These are phyloP conservation scores for Phytophthora niederhauseri DNA, from an alignment of 352 stramenopile genomes.

Conservation along the genomic window DNA sequence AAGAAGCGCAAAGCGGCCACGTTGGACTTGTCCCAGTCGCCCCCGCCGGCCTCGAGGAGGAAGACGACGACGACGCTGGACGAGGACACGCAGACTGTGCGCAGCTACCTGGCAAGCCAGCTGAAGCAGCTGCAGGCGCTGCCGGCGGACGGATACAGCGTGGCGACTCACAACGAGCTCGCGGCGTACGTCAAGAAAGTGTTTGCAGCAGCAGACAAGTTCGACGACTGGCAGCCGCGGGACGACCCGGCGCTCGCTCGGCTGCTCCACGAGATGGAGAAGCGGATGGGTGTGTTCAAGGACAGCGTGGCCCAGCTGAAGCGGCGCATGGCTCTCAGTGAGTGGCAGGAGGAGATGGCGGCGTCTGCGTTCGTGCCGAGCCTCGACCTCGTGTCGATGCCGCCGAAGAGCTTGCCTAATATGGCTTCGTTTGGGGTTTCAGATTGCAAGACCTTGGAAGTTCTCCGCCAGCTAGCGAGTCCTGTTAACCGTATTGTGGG, in stretches of 20 bases:
- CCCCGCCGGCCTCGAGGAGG: not conserved
- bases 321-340: not conserved
- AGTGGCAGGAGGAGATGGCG: conserved; percentile 20
- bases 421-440: not conserved
- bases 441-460: not conserved
- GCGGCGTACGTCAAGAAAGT: conserved; percentile 19
- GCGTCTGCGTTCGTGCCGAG: conserved; percentile 16
- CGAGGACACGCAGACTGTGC: conserved; percentile 5
- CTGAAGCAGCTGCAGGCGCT: conserved; percentile 12
- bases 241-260: conserved; percentile 14
- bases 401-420: no score
- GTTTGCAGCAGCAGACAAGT: conserved; percentile 1
- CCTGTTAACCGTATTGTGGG: not conserved
- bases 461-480: not conserved
- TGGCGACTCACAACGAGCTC: conserved; percentile 16
- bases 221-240: conserved; percentile 22
- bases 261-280: conserved; percentile 25
- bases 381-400: conserved; percentile 10
- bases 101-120: not conserved
- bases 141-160: conserved; percentile 3
- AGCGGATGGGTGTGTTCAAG: conserved; percentile 7
- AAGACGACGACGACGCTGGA: conserved; percentile 7
- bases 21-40: conserved; percentile 19
- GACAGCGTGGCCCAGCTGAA: conserved; percentile 11
- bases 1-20: conserved; percentile 29